Evolutionary conservation across 2,329 filamentous ascomycete species (phyloP).

Genomic region (Claviceps maximensis): DNA sequence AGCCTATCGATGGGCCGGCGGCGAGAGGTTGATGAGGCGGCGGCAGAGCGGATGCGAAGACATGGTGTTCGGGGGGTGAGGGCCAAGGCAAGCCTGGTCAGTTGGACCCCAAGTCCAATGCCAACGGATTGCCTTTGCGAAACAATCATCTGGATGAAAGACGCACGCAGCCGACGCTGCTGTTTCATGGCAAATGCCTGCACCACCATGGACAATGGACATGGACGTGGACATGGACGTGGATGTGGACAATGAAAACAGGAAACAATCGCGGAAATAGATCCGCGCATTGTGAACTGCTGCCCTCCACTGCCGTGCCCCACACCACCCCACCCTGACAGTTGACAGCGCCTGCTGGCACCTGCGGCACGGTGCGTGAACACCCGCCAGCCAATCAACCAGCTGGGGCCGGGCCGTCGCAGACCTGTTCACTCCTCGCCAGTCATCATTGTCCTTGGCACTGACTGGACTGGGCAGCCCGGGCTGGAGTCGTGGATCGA

Average conservation of each 20-base stretch:
- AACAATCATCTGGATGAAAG: not conserved
- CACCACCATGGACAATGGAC: not conserved
- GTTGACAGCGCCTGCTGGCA: not conserved
- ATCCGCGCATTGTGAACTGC: not conserved
- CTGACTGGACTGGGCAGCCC: no score
- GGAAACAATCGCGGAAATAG: not conserved
- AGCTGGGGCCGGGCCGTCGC: not conserved
- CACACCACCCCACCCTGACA: not conserved
- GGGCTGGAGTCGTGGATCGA: no score
- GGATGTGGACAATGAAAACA: not conserved
- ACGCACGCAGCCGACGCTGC: slow-evolving; percentile 3
- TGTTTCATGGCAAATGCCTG: slow-evolving; percentile 3
- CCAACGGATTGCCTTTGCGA: no score
- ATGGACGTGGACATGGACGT: not conserved
- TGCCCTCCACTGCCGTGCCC: not conserved
- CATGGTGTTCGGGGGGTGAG: not conserved
- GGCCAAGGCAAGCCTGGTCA: not conserved
- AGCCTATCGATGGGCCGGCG: slow-evolving; percentile 1
- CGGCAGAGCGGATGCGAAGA: not conserved
- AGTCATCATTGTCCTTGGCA: not conserved
- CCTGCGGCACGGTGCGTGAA: not conserved
- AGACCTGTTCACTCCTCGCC: not conserved
- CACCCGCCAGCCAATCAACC: slow-evolving; percentile 1
- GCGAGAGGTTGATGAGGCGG: not conserved
- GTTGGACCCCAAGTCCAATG: no score